phyloP scores from a whole-genome alignment of 495 filamentous ascomycete genomes.

The Aspergillus bridgeri region DNA sequence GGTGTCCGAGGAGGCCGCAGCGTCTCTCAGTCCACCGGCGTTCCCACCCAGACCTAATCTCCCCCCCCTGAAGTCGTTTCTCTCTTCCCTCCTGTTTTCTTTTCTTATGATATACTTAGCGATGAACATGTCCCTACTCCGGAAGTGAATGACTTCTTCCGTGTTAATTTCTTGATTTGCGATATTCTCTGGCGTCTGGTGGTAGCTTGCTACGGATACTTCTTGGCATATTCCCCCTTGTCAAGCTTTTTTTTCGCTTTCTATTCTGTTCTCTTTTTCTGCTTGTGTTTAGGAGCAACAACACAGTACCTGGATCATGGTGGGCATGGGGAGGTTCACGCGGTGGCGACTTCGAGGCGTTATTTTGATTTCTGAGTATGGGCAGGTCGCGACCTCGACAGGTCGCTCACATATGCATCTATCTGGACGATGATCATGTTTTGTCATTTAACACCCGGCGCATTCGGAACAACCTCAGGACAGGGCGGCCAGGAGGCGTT shows the following conservation, averaged over 20 bases:
- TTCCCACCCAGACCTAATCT: slow-evolving; percentile 36
- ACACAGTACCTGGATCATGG: slow-evolving; percentile 14
- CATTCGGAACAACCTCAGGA: background rate
- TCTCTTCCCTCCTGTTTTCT: slow-evolving; percentile 14
- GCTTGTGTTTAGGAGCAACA: slow-evolving; percentile 16
- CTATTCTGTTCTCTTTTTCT: background rate
- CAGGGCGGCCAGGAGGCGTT: background rate
- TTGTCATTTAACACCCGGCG: slow-evolving; percentile 1
- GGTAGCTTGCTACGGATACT: slow-evolving; percentile 10
- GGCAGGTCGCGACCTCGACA: slow-evolving; percentile 15
- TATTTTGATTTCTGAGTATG: slow-evolving; percentile 21
- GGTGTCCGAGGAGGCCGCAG: slow-evolving; percentile 36
- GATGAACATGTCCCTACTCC: slow-evolving; percentile 26
- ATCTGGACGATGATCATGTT: slow-evolving; percentile 15
- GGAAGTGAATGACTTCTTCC: slow-evolving; percentile 20
- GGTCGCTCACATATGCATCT: slow-evolving; percentile 13
- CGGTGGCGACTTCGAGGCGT: slow-evolving; percentile 23
- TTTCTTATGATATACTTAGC: slow-evolving; percentile 20
- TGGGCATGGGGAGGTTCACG: slow-evolving; percentile 19
- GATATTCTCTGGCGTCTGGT: slow-evolving; percentile 1
- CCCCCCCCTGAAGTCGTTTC: slow-evolving; percentile 8
- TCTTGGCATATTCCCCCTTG: slow-evolving; percentile 11
- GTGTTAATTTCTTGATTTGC: slow-evolving; percentile 7
- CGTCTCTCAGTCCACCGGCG: slow-evolving; percentile 41
- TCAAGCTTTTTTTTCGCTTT: slow-evolving; percentile 10